Conservation (phyloP, 192 early-diverging fungal species). For the Dissophora globulifera region DNA sequence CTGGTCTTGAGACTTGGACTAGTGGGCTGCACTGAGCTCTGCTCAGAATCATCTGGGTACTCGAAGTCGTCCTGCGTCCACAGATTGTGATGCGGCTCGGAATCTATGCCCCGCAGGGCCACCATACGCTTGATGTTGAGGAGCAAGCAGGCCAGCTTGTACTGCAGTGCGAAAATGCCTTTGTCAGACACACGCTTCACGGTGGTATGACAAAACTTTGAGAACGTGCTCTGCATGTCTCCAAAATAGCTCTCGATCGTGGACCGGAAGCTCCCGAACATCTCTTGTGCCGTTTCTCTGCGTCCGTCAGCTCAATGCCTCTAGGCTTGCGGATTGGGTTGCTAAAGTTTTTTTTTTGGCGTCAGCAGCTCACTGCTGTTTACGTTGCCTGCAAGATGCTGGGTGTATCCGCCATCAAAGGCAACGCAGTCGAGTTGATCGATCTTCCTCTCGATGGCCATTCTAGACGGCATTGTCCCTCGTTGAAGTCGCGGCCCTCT, state of each 20-base stretch:
- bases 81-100: slow-evolving; percentile 15
- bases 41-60: slow-evolving; percentile 14
- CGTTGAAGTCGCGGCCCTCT: slow-evolving; percentile 13
- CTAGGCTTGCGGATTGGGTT: slow-evolving; percentile 24
- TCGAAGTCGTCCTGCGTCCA: slow-evolving; percentile 38
- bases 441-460: slow-evolving; percentile 19
- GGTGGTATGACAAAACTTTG: slow-evolving; percentile 12
- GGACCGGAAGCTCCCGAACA: slow-evolving; percentile 37
- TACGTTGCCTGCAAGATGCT: neutral
- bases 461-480: slow-evolving; percentile 31
- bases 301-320: slow-evolving; percentile 15
- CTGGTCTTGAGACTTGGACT: neutral
- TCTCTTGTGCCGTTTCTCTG: slow-evolving; percentile 17
- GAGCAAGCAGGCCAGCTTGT: slow-evolving; percentile 30
- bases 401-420: slow-evolving; percentile 37
- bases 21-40: neutral
- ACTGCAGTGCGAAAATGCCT: slow-evolving; percentile 16
- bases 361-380: neutral
- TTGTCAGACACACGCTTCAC: slow-evolving; percentile 12
- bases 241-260: slow-evolving; percentile 25
- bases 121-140: slow-evolving; percentile 42
- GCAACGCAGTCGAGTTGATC: slow-evolving; percentile 34
- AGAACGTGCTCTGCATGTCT: slow-evolving; percentile 32
- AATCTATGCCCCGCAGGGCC: slow-evolving; percentile 8
- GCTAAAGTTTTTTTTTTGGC: slow-evolving; percentile 7